Evolutionary conservation across 495 filamentous ascomycete genomes (phyloP).

Genomic region (Xylaria grammica): DNA sequence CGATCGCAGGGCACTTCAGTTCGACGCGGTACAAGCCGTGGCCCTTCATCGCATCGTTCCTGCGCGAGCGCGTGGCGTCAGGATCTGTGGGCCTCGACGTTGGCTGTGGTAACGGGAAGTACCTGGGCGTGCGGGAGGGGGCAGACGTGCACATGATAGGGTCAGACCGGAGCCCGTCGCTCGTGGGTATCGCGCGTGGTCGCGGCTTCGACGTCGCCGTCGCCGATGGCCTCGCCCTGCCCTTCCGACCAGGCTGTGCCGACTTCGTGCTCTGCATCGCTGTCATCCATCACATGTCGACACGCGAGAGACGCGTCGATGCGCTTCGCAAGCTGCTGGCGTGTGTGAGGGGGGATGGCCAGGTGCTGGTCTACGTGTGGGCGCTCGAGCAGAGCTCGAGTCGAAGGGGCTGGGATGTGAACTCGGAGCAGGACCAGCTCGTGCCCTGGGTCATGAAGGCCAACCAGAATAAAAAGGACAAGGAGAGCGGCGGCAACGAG

Average conservation of each 20-base stretch:
- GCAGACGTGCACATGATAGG: constrained; percentile 79
- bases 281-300: constrained; percentile 93
- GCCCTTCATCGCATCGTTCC: constrained; percentile 87
- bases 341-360: constrained; percentile 63
- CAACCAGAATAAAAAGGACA: constrained; percentile 39
- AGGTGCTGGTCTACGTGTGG: constrained; percentile 91
- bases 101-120: constrained; percentile 97
- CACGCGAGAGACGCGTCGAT: constrained; percentile 71
- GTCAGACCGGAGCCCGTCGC: constrained; percentile 82
- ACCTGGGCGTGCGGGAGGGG: constrained; percentile 79
- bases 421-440: constrained; percentile 83
- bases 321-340: constrained; percentile 75
- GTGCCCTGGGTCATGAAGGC: constrained; percentile 88
- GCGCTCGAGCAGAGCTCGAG: constrained; percentile 90
- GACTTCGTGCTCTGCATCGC: constrained; percentile 97
- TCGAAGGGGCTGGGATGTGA: constrained; percentile 89
- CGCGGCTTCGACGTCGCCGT: constrained; percentile 64
- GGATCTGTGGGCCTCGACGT: constrained; percentile 90
- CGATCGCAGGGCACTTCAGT: constrained; percentile 94
- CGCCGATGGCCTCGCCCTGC: constrained; percentile 72
- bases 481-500: constrained; percentile 24
- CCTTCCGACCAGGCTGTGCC: constrained; percentile 70
- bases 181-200: constrained; percentile 72
- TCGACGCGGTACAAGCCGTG: constrained; percentile 96
- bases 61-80: constrained; percentile 60